Evolutionary conservation across 2,329 filamentous ascomycete genomes (phyloP), one percentile per base, ranked within the genome.

Genomic region (Aureobasidium sp.): DNA sequence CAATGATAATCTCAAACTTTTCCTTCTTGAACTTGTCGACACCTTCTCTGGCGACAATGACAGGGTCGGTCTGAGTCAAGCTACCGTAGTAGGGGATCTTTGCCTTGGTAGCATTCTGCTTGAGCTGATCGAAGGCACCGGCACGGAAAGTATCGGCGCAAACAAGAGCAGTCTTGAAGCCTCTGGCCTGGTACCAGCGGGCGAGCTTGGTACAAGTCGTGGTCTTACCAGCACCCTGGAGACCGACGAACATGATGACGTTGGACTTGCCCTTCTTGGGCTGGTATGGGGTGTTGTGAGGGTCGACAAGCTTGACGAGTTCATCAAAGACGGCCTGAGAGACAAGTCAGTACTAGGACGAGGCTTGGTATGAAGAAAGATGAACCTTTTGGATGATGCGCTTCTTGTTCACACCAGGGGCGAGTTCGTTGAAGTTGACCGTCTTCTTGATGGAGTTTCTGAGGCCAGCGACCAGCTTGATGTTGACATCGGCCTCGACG

Each of bases 11-110:
- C 76, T 99, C 94, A 72, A 99, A 99, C 52, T 87, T 85, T 78
- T 99, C 94, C 80, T 97, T 97, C 79, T 96, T 97, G 81, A 99
- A 99, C 77, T 97, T 95, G 50, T 96, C 91, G 35, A 99, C 94
- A 77, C 94, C 94, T 68, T 97, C 92, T n/a, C 86, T 84, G 0
- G 94, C 93, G 19, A 99, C 94, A 6, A 91, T 87, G 0, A 93
- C 91, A 0, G 94, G 94, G 71, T 99, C 94, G 8, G 92, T 97
- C 78, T 99, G 91, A 2, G 93, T 99, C 66, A 99, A 81, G 62
- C 90, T 96, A 70, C 94, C 94, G 74, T 95, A 99, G 82, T 99
- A 99, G 11, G 94, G 94, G 58, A 99, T 97, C 79, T 97, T 97
- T 56, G 94, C 94, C 76, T 97, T 99, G 37, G 91, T 97, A 1